Evolutionary conservation across 208 protist genomes (phyloP).

Genomic region (Trichomonas tenax): DNA sequence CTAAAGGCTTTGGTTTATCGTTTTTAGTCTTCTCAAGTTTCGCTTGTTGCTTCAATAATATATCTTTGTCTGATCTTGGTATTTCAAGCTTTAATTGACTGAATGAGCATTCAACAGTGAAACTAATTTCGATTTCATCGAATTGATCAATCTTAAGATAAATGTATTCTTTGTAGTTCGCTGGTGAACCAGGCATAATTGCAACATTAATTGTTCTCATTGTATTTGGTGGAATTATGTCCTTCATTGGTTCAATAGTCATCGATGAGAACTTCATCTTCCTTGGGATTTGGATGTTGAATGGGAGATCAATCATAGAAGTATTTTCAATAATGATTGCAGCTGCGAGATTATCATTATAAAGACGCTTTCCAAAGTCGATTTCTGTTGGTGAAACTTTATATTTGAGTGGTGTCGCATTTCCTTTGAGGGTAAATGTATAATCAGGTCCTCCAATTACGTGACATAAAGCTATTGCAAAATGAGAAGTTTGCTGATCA

Average conservation of each 20-base stretch:
- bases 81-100: background rate
- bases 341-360: background rate
- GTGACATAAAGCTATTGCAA: background rate
- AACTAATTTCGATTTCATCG: background rate
- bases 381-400: background rate
- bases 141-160: background rate
- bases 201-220: background rate
- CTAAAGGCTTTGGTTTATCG: background rate
- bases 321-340: background rate
- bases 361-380: background rate
- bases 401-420: background rate
- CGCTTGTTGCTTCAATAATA: background rate
- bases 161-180: background rate
- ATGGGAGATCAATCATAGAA: background rate
- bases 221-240: background rate
- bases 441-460: slow-evolving; percentile 15
- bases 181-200: background rate
- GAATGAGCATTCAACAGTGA: background rate
- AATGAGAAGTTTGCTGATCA: background rate
- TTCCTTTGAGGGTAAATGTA: background rate
- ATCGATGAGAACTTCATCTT: background rate
- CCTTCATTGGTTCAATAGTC: background rate
- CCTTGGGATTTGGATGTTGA: background rate
- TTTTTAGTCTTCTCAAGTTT: background rate
- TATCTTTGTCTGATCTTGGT: background rate